Base-by-base conservation (phyloP, 345 rosid species). In the Linum lewisii region DNA sequence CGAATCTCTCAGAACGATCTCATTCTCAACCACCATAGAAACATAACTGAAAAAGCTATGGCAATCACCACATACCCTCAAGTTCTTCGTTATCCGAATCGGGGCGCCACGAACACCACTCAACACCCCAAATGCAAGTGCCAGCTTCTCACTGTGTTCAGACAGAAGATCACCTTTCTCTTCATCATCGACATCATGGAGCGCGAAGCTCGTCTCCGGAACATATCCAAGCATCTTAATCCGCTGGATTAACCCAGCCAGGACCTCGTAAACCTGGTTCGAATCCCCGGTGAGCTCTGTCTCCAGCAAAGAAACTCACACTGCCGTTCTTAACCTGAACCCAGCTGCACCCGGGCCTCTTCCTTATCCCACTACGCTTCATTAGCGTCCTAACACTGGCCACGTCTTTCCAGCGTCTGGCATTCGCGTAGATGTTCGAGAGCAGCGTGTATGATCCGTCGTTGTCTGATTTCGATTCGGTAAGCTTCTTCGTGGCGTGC, bases 271-370 rank as follows among this genome's bases (percentile, higher is more conserved):
- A 60, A 89, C 84, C 53, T 77, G 79, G 7, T 73, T 58, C 7
- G 81, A 59, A 24, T 78, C 47, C 82, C 47, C 82, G 88, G 73
- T 90, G 86, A 47, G 76, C 70, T 75, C 76, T 75, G 80, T 84
- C 95, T 44, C 95, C 90, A 18, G 76, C 95, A 14, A 71, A 86
- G 77, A 90, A 90, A 18, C 86, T 80, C 42, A 80, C 81, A 36
- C 82, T 80, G 57, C 92, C 97, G 69, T 78, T 78, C 77, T 60
- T 77, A 57, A 84, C 97, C 72, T 90, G 90, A 3, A 86, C 80
- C 95, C 97, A 90, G 61, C 92, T 86, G 64, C 92, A 84, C 61
- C 95, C 95, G n/a, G 95, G 88, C 68, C 85, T 83, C 77, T 86
- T 90, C 71, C 65, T 79, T 11, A 84, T 53, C 45, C 95, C 92